Base-by-base conservation (phyloP, 2,329 filamentous ascomycete species). In the Aspergillus sp. region DNA sequence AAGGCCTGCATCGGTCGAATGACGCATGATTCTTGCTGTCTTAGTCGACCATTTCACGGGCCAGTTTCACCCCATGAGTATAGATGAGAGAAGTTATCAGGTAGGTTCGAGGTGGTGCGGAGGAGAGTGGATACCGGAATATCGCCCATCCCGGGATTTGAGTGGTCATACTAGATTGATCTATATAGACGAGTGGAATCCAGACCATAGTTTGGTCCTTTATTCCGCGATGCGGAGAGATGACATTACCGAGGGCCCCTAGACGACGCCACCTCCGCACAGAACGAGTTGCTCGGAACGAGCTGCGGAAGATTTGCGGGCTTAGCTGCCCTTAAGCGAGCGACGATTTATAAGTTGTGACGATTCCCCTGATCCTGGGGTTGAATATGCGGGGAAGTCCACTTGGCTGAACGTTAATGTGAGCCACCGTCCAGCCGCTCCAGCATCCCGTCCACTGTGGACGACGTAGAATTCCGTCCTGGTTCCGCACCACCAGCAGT, bases 1-100 rank as follows among this genome's bases (percentile, higher is more conserved):
- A 68, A 41, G 67, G 67, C n/a, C 49, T 70, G 13, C 40, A 42
- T 42, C 40, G 40, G 9, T 42, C 40, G 11, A 42, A 42, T 21
- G 40, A 42, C 21, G 40, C 40, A 17, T 42, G 21, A 42, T 17
- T 13, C 14, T 1, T 38, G 34, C 2, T n/a, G 14, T 5, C 34
- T 38, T 7, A n/a, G 34, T 38, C 14, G 6, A 5, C 14, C 13
- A 38, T 7, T 5, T 17, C 7, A 17, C 34, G 34, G 7, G 14
- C 25, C 25, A 29, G 25, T 29, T 29, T 7, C 34, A n/a, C 34
- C 34, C 2, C 34, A 13, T 17, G 34, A 11, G 34, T 9, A 7
- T 5, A 38, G 14, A 38, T 17, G 34, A 17, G 2, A 16, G 14
- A n/a, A 17, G 5, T n/a, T 11, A 11, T 38, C 34, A 38, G 34